phyloP scores from a whole-genome alignment of 2,329 filamentous ascomycete species.

The Boeremia exigua region DNA sequence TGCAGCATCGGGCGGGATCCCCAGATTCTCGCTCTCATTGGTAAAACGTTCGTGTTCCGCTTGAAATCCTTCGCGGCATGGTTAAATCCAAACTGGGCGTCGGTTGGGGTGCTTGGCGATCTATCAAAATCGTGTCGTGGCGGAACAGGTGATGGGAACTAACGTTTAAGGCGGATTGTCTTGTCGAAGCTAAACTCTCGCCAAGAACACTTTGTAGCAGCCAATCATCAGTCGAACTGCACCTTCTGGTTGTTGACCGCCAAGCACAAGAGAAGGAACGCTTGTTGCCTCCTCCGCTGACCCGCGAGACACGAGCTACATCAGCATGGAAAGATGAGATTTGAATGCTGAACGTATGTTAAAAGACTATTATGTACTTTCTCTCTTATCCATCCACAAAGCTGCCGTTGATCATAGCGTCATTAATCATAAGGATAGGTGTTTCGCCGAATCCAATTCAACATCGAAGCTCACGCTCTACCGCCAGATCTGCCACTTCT shows the following conservation, averaged over 20 bases:
- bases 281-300: background rate
- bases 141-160: background rate
- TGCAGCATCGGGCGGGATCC: background rate
- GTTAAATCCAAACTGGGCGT: background rate
- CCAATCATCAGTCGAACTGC: background rate
- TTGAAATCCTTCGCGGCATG: background rate
- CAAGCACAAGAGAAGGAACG: background rate
- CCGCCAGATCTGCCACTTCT: conserved; percentile 48
- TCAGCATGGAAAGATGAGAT: background rate
- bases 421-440: conserved; percentile 5
- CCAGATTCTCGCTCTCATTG: background rate
- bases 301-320: background rate
- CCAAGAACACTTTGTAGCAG: background rate
- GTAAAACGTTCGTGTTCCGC: conserved; percentile 9
- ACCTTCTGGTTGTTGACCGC: background rate
- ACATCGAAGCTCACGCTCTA: conserved; percentile 9
- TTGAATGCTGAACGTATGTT: background rate
- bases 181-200: background rate
- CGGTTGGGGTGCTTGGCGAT: background rate
- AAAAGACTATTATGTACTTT: conserved; percentile 10
- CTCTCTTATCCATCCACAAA: background rate
- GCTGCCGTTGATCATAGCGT: conserved; percentile 3
- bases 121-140: background rate
- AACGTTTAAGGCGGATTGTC: background rate
- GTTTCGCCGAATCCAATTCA: background rate